A percentile compares a stretch with the other conserved stretches of the same genome.
Evolutionary conservation across 106 monocot genomes (phyloP).

Genomic region (Dioscorea alata): DNA sequence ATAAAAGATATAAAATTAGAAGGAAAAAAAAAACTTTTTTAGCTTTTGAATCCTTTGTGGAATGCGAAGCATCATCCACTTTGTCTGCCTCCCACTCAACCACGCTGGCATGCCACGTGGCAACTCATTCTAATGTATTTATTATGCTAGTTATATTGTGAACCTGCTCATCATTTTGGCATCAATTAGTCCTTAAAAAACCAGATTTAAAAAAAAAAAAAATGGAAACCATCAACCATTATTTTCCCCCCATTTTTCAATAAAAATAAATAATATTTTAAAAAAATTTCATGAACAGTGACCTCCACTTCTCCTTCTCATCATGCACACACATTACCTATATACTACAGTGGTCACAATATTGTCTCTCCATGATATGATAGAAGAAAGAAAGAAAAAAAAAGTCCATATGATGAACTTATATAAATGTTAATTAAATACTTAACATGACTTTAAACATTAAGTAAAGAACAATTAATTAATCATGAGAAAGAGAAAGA

Average conservation of each 20-base stretch:
- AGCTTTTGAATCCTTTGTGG: not conserved
- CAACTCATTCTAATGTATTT: constrained; percentile 4
- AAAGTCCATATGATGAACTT: not conserved
- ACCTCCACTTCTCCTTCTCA: too few relatives aligned
- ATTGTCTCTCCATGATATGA: too few relatives aligned
- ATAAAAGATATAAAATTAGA: too few relatives aligned
- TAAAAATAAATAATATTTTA: not conserved
- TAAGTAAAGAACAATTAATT: not conserved
- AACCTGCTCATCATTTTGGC: constrained; percentile 21
- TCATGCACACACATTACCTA: too few relatives aligned
- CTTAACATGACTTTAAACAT: not conserved
- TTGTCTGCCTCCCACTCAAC: not conserved
- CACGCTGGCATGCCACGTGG: not conserved
- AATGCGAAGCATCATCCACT: not conserved
- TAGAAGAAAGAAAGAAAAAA: too few relatives aligned
- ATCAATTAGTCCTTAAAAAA: constrained; percentile 2
- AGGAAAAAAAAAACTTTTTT: not conserved
- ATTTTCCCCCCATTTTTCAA: not conserved
- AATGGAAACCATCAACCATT: not conserved
- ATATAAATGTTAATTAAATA: not conserved
- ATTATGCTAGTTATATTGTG: constrained; percentile 6
- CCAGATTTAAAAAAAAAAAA: not conserved
- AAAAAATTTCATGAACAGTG: not conserved
- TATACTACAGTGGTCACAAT: too few relatives aligned
- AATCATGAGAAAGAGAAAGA: not conserved